Base-by-base conservation (phyloP, 1,284 basidiomycete species). In the Rhizoctonia solani region DNA sequence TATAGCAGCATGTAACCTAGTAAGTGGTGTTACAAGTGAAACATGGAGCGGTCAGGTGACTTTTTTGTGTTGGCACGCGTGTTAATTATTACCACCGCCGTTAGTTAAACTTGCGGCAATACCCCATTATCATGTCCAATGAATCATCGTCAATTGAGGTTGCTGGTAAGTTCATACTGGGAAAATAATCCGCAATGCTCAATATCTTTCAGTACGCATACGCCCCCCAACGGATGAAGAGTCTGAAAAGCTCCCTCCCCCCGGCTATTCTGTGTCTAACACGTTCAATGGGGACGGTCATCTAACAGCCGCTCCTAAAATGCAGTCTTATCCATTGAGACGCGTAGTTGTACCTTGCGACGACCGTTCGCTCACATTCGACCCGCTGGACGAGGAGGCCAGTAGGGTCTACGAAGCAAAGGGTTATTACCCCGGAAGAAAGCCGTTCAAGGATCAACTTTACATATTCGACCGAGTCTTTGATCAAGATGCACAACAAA, bases 391-490 rank as follows among this genome's bases (percentile, higher is more conserved):
- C 76, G 88, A 87, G 74, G 90, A 93, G 77, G 84, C 80, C 69
- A 84, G 87, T 25, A 81, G 81, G 58, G 85, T 90, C 0, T 92
- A 93, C 74, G 83, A 90, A 55, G 87, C 89, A 75, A 82, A 89
- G 25, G 92, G 91, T 4, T 92, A 92, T 72, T 73, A 89, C 72
- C 90, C 89, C 0, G 92, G 92, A 46, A 90, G 90, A 44, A 92
- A 90, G 75, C 83, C 92, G 69, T 95, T 95, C 81, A 95, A 95
- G 77, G 92, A 96, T 78, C 87, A 89, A 74, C 86, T 95, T 67
- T 98, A 96, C 78, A 93, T 95, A 81, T 98, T 98, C 76, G 95
- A 98, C 77, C 85, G 83, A 59, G 93, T 98, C 27, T 95, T 97
- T 75, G 83, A 87, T 71, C 85, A 88, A 74, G 85, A 89, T 42